phyloP scores from a whole-genome alignment of 164 flowering plant genomes.

The Tinospora cordifolia region DNA sequence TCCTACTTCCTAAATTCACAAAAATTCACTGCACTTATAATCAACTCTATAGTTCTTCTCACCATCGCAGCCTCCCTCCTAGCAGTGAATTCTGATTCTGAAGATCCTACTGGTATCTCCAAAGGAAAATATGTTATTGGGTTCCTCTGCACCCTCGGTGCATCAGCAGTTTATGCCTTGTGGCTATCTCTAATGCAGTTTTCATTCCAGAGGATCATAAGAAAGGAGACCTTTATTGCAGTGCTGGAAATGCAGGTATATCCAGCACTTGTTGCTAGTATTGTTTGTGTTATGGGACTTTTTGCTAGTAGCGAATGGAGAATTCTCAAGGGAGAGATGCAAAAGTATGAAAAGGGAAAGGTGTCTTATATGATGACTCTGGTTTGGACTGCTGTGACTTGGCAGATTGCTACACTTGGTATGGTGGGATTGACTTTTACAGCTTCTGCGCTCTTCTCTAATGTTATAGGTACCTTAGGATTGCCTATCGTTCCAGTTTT shows the following conservation, averaged over 20 bases:
- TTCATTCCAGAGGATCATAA: slow-evolving; percentile 20
- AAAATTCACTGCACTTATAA: slow-evolving; percentile 19
- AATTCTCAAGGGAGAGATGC: slow-evolving; percentile 20
- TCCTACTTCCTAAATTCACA: slow-evolving; percentile 25
- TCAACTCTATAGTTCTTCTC: slow-evolving; percentile 21
- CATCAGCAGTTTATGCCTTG: slow-evolving; percentile 21
- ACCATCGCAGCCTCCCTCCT: slow-evolving; percentile 21
- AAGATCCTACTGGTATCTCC: not conserved
- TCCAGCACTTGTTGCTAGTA: slow-evolving; percentile 19
- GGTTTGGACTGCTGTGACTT: slow-evolving; percentile 25
- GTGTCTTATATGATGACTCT: slow-evolving; percentile 27
- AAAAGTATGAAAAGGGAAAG: slow-evolving; percentile 15
- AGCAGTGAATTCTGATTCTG: slow-evolving; percentile 9
- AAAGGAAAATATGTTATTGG: slow-evolving; percentile 14
- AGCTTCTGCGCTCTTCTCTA: slow-evolving; percentile 29
- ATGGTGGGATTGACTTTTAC: slow-evolving; percentile 19
- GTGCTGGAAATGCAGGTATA: slow-evolving; percentile 25
- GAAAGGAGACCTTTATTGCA: slow-evolving; percentile 14
- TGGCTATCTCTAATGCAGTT: slow-evolving; percentile 21
- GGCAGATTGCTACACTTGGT: slow-evolving; percentile 27
- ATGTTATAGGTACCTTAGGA: slow-evolving; percentile 25
- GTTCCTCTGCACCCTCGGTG: slow-evolving; percentile 21
- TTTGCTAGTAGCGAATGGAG: slow-evolving; percentile 29
- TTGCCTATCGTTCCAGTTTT: slow-evolving; percentile 23
- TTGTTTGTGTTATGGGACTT: slow-evolving; percentile 20